Evolutionary conservation across 139 green algal species (phyloP), one percentile per base, ranked within the genome.

Genomic region (Coelastrella sp.): DNA sequence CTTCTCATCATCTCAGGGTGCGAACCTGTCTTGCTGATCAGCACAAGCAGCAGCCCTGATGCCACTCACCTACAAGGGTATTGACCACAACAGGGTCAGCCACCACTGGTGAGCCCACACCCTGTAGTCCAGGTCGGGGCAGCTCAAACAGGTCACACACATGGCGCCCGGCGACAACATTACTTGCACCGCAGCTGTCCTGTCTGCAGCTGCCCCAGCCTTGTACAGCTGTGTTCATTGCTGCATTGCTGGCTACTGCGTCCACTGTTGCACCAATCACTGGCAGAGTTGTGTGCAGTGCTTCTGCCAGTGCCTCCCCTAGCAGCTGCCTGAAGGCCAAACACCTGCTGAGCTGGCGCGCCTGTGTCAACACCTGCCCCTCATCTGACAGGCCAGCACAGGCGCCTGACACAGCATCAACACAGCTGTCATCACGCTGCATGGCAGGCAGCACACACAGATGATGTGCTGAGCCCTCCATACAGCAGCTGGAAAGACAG

Each of bases 291-390:
- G 17, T 74, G 76, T 61, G 7, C 4, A 90, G 61, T 24, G 75
- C 87, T 17, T 70, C 59, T 4, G 61, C 78, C 11, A 78, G 61
- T 24, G 87, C 87, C 35, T 90, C 87, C 57, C 10, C 76, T 6
- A 90, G 61, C 76, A 90, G 87, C 87, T 90, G 87, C 61, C 87
- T 58, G 27, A 90, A 85, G 15, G 87, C 87, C 19, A 90, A 61
- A 22, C 75, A 85, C 7, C 87, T 59, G 76, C 76, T 61, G 56
- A 89, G 85, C 72, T 88, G 84, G 49, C 84, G 84, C 4, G 84
- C 84, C 68, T 88, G 84, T 57, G 35, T 88, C 14, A 88, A 68
- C 84, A 88, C 84, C 49, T 80, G 68, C 8, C 66, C 84, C 56
- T 88, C 84, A 65, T 88, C 84, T 68, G 84, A 57, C 35, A 88